phyloP scores from a whole-genome alignment of 371 early-diverging fungal species.

The Modicella reniformis region DNA sequence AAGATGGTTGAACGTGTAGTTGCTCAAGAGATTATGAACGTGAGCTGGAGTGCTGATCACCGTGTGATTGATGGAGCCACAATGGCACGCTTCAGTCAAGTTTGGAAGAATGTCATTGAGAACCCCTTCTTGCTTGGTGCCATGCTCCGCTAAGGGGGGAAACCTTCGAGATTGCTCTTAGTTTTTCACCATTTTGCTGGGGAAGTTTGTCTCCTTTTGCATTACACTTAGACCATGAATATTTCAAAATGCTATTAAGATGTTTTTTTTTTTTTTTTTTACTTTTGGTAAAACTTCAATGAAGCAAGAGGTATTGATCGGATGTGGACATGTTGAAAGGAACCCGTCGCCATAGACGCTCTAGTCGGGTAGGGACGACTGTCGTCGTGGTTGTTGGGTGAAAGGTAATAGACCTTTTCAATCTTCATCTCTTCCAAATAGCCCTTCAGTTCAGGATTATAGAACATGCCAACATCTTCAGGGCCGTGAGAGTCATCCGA shows the following conservation, averaged over 20 bases:
- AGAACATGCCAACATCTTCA: conserved; percentile 85
- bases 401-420: conserved; percentile 32
- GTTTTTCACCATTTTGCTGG: background rate
- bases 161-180: background rate
- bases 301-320: conserved; percentile 27
- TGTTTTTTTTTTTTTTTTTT: background rate
- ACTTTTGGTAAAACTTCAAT: conserved; percentile 10
- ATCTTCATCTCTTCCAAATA: conserved; percentile 46
- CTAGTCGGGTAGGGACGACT: conserved; percentile 2
- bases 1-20: conserved; percentile 69
- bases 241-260: background rate
- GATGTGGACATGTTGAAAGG: conserved; percentile 47
- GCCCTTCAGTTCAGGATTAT: conserved; percentile 55
- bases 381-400: conserved; percentile 9
- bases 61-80: conserved; percentile 98
- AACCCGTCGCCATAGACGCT: conserved; percentile 23
- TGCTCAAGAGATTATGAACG: conserved; percentile 76
- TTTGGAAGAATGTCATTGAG: conserved; percentile 89
- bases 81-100: conserved; percentile 87
- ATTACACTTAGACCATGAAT: background rate
- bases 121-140: conserved; percentile 74
- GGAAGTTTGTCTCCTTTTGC: background rate
- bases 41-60: conserved; percentile 96
- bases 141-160: conserved; percentile 59
- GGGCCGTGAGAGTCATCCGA: conserved; percentile 95